Percentiles rank a stretch among this genome's conserved stretches.
Conservation (phyloP, 371 early-diverging fungal genomes). For the Mucor mucedo region DNA sequence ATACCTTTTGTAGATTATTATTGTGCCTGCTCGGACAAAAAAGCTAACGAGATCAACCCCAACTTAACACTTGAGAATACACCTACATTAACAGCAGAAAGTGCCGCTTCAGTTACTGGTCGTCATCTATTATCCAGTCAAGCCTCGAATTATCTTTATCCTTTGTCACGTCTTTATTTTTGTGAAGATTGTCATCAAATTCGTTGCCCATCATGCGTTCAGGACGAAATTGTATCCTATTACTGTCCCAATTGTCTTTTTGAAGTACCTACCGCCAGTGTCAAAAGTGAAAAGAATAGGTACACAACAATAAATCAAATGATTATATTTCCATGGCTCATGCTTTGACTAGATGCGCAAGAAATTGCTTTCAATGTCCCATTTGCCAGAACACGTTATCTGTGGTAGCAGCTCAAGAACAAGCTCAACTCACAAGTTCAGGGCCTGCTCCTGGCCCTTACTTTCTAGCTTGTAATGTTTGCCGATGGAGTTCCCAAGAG, state of each 20-base stretch:
- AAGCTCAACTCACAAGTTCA: conserved; percentile 31
- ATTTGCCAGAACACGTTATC: conserved; percentile 83
- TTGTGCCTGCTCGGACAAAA: conserved; percentile 45
- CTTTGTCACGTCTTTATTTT: conserved; percentile 81
- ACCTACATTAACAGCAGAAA: conserved; percentile 4
- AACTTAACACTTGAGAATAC: not conserved
- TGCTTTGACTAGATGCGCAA: conserved; percentile 72
- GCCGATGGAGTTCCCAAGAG: conserved; percentile 92
- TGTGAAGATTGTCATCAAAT: conserved; percentile 87
- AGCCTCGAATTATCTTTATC: conserved; percentile 55
- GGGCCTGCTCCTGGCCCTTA: conserved; percentile 50
- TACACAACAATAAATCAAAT: conserved; percentile 25
- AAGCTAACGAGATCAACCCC: conserved; percentile 16
- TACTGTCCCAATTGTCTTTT: conserved; percentile 96
- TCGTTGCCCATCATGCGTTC: conserved; percentile 81
- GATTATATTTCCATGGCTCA: not conserved
- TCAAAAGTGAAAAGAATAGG: conserved; percentile 91
- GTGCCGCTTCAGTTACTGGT: conserved; percentile 36
- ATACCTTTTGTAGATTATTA: conserved; percentile 59
- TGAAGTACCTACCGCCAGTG: conserved; percentile 93
- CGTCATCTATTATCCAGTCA: conserved; percentile 42
- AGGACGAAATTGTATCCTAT: conserved; percentile 87
- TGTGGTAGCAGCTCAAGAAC: conserved; percentile 75
- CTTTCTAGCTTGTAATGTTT: conserved; percentile 81
- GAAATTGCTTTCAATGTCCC: conserved; percentile 96